phyloP scores from a whole-genome alignment of 208 protist species.

The Porcisia hertigi region DNA sequence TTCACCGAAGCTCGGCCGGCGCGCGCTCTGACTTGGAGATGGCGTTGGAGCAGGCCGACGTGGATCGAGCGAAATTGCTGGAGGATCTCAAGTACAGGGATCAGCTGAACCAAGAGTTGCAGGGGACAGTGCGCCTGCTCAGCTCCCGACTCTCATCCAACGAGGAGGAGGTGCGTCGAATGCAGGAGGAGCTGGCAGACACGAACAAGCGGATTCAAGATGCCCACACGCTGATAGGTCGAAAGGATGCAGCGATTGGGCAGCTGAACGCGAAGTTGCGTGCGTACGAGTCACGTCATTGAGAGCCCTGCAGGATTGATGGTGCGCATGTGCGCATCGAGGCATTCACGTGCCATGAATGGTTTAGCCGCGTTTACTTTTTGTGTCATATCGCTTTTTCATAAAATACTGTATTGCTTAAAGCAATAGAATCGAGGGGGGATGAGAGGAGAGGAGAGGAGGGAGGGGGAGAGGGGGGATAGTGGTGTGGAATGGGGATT shows the following conservation, averaged over 20 bases:
- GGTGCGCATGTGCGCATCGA: not conserved
- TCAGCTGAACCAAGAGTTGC: conserved; percentile 78
- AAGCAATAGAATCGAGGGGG: no score
- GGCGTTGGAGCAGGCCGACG: conserved; percentile 59
- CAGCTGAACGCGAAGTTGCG: conserved; percentile 83
- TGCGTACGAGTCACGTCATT: conserved; percentile 69
- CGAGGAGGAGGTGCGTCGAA: conserved; percentile 73
- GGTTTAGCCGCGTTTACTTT: not conserved
- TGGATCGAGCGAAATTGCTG: conserved; percentile 53
- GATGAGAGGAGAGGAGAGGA: not conserved
- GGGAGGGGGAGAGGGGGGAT: not conserved
- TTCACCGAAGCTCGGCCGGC: conserved; percentile 54
- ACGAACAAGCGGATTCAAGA: conserved; percentile 73
- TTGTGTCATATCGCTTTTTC: not conserved
- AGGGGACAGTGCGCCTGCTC: conserved; percentile 85
- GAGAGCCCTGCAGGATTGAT: not conserved
- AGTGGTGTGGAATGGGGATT: no score
- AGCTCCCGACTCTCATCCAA: conserved; percentile 62
- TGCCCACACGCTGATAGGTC: conserved; percentile 74
- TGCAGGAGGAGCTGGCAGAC: conserved; percentile 80
- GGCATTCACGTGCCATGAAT: not conserved
- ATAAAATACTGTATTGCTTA: not conserved
- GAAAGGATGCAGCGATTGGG: conserved; percentile 81
- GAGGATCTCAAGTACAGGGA: conserved; percentile 76
- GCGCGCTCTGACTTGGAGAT: conserved; percentile 54